Base-by-base conservation (phyloP, 306 rosid species). In the Acacia melanoxylon region DNA sequence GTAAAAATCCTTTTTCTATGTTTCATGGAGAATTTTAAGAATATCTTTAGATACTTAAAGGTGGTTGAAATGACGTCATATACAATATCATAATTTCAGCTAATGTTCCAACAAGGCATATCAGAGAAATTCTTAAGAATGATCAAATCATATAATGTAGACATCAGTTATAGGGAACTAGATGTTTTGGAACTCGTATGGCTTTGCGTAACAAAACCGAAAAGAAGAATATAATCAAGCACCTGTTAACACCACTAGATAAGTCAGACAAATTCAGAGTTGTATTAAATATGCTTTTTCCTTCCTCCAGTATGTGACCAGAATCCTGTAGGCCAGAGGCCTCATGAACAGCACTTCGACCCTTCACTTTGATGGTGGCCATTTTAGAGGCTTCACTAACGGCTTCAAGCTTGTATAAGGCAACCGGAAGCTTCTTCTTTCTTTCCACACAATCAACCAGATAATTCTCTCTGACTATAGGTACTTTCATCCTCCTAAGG, bases 281-380 rank as follows among this genome's bases (percentile, higher is more conserved):
- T 15, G 98, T 93, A 80, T 92, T 93, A 75, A 92, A 93, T 80
- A 95, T 95, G 86, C 91, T 93, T 79, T 87, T 86, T 75, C 94
- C 97, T 74, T 92, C 94, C 86, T 91, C 99, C 15, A 95, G 98
- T 76, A 95, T 92, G 93, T 95, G 98, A 56, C 99, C 93, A 11
- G 90, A 88, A 81, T 93, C 99, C 83, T 92, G 97, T 68, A 93
- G 83, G 80, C 99, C 97, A 79, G 98, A 95, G 77, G 87, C 86
- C 87, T 93, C 96, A 31, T 93, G 96, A 82, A 95, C 97, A 41
- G 98, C 92, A 90, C 99, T 92, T 24, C 77, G 86, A 61, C 98
- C 99, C 86, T 95, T 93, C 87, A 95, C 99, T 89, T 92, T 95
- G 78, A 95, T 88, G 42, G 99, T 95, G 83, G 90, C 91, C 92